These are phyloP conservation scores for Silene conica DNA, from an alignment of 148 eudicot species.

Conservation along the genomic window DNA sequence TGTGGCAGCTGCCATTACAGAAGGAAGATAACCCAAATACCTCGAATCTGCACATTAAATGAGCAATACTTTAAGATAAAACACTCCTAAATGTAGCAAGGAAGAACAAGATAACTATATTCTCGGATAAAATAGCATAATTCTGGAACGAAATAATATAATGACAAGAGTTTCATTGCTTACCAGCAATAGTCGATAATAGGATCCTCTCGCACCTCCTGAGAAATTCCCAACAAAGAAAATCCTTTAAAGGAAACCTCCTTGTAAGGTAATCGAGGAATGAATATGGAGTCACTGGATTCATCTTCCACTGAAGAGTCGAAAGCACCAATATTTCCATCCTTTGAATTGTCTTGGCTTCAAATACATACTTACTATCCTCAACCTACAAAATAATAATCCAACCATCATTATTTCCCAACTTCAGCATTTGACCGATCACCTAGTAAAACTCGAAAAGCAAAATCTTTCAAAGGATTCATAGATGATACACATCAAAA, in stretches of 20 bases:
- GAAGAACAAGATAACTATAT: not conserved
- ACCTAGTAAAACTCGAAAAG: not conserved
- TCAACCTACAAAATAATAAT: conserved; percentile 40
- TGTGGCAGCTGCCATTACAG: conserved; percentile 61
- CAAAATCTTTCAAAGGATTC: not conserved
- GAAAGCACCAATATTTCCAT: conserved; percentile 72
- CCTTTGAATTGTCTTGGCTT: conserved; percentile 59
- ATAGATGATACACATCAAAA: not conserved
- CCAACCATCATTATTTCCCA: not conserved
- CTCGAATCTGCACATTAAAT: conserved; percentile 43
- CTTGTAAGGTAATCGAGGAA: conserved; percentile 56
- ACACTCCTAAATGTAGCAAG: not conserved
- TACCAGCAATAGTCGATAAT: conserved; percentile 51
- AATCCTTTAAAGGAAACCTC: conserved; percentile 45
- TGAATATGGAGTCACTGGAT: conserved; percentile 68
- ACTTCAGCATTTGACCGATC: not conserved
- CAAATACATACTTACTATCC: conserved; percentile 48
- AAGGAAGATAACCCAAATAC: conserved; percentile 52
- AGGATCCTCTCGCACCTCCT: conserved; percentile 47
- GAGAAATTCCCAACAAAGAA: conserved; percentile 40
- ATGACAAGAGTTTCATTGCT: not conserved
- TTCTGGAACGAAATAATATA: not conserved
- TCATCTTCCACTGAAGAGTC: conserved; percentile 66
- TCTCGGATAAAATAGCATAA: no score
- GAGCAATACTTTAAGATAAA: not conserved